Base-by-base conservation (phyloP, 2,329 filamentous ascomycete genomes). In the Arthroderma uncinatum region DNA sequence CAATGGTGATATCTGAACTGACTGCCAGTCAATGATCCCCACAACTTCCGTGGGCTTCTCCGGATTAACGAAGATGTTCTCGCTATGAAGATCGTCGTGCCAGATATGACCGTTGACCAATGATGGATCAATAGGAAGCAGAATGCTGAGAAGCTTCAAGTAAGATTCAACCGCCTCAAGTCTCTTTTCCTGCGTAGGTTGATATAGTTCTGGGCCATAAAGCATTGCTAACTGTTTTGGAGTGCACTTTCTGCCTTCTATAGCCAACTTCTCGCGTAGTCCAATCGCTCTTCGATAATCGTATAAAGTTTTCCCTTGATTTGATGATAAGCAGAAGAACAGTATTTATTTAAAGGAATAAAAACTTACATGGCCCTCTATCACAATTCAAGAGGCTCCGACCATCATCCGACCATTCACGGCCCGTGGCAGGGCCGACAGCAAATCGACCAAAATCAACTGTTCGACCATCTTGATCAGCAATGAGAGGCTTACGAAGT, bases 31-130 rank as follows among this genome's bases (percentile, higher is more conserved):
- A 30, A 66, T 65, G n/a, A 66, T 65, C 3, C 64, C 63, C 0
- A 62, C 2, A 5, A 67, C 59, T 12, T 57, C 6, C 0, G 56
- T 58, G 19, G 56, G 56, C 6, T 58, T 33, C 10, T 33, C 34
- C 19, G 14, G 56, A 21, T 70, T 37, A 16, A 74, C 66, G 58
- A 74, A 75, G 30, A 75, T 64, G 58, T 75, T 76, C 8, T 66
- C 63, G 12, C 68, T 56, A 61, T 71, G 70, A n/a, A 75, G 64
- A 63, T 75, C 72, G 50, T 63, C 64, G 62, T 76, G 72, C 71
- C 68, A 74, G 33, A 76, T 58, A 28, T 70, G 16, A 69, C 61
- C 62, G 30, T 40, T 48, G 28, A 30, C 7, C 19, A 61, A 50
- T n/a, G 40, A 23, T 42, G 16, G 54, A n/a, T 61, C 56, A 28